These are phyloP conservation scores for Pseudoscleropodium purum DNA, from an alignment of 225 moss, liverwort and hornwort species.

Conservation along the genomic window DNA sequence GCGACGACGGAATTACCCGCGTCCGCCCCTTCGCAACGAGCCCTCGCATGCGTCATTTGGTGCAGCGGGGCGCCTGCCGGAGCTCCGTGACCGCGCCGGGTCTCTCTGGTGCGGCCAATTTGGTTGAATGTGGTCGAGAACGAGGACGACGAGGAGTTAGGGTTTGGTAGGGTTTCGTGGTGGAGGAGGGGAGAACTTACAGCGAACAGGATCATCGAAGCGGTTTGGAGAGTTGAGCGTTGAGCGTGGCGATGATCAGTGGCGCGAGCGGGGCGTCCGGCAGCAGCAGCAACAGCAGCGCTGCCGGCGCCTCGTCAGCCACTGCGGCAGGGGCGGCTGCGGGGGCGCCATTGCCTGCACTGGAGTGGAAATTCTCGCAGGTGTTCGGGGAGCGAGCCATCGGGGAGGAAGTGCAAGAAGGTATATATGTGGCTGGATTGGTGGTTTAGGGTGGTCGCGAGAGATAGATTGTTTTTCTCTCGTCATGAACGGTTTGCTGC, in stretches of 20 bases:
- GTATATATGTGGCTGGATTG: slow-evolving; percentile 45
- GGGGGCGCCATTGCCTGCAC: slow-evolving; percentile 42
- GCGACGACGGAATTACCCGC: not conserved
- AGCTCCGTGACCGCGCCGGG: not conserved
- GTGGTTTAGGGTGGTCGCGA: not conserved
- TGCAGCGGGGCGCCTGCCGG: slow-evolving; percentile 4
- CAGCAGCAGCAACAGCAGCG: slow-evolving; percentile 38
- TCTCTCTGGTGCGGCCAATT: slow-evolving; percentile 25
- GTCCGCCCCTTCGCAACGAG: not conserved
- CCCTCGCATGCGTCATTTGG: slow-evolving; percentile 20
- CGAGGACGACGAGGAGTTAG: slow-evolving; percentile 34
- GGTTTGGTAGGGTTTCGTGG: slow-evolving; percentile 8
- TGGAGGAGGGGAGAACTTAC: not conserved
- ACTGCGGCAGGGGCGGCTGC: slow-evolving; percentile 21
- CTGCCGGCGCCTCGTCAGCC: slow-evolving; percentile 36
- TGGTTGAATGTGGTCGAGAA: slow-evolving; percentile 14
- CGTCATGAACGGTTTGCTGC: not conserved
- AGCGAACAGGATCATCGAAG: not conserved
- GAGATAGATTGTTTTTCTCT: not conserved
- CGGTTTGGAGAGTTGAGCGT: not conserved
- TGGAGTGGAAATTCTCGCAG: slow-evolving; percentile 99
- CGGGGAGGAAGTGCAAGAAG: slow-evolving; percentile 99
- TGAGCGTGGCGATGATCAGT: slow-evolving; percentile 69
- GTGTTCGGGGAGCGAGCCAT: slow-evolving; percentile 95
- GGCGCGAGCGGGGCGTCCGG: slow-evolving; percentile 87